Evolutionary conservation across 139 green algal genomes (phyloP).

Genomic region (Haematococcus sp.): DNA sequence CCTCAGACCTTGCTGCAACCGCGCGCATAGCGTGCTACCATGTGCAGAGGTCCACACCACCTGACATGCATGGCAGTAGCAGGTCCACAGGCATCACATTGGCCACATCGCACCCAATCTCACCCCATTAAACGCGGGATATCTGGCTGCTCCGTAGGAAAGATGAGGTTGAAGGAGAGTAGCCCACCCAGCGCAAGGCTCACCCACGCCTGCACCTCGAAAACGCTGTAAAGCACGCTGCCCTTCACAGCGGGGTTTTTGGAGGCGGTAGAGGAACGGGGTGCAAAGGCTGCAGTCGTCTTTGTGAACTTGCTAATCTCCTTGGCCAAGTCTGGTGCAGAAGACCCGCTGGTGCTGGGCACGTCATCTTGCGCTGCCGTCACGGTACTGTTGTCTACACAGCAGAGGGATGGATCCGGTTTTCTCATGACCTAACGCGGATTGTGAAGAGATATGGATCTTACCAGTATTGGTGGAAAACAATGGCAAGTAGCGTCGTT

Average conservation of each 20-base stretch:
- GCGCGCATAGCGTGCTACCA: not conserved
- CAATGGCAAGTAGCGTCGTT: too few relatives aligned
- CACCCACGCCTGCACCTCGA: slow-evolving; percentile 84
- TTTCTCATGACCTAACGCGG: too few relatives aligned
- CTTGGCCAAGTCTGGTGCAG: slow-evolving; percentile 23
- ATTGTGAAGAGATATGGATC: too few relatives aligned
- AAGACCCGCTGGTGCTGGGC: slow-evolving; percentile 10
- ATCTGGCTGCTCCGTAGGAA: slow-evolving; percentile 87
- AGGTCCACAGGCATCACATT: not conserved
- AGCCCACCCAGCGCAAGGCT: slow-evolving; percentile 68
- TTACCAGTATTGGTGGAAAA: too few relatives aligned
- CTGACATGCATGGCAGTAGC: not conserved
- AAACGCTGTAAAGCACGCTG: slow-evolving; percentile 73
- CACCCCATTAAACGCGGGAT: slow-evolving; percentile 91
- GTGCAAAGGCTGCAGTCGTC: slow-evolving; percentile 82
- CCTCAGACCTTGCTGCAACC: too few relatives aligned
- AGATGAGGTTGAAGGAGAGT: slow-evolving; percentile 95
- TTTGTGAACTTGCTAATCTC: slow-evolving; percentile 58
- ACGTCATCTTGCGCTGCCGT: not conserved
- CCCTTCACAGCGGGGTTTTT: slow-evolving; percentile 86
- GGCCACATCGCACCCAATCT: slow-evolving; percentile 18
- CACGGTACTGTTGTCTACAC: too few relatives aligned
- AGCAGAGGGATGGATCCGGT: too few relatives aligned
- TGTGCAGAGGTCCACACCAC: not conserved
- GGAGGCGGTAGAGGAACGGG: slow-evolving; percentile 63